phyloP scores from a whole-genome alignment of 257 asterid genomes.

The Scutellaria barbata region DNA sequence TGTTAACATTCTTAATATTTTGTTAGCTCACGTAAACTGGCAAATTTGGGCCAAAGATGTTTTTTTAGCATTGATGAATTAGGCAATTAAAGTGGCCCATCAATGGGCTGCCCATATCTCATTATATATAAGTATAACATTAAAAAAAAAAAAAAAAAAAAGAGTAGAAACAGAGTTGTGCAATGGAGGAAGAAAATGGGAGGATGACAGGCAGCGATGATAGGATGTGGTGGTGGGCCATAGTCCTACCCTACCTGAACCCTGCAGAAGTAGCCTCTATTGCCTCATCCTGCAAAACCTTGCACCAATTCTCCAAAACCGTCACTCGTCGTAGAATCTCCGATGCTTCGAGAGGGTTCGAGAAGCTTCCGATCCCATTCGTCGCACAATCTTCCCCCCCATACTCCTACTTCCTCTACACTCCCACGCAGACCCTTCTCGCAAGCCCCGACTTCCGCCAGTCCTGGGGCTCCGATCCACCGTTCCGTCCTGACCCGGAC shows the following conservation, averaged over 20 bases:
- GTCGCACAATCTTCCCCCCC: conserved; percentile 32
- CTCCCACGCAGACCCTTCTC: conserved; percentile 56
- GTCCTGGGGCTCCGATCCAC: conserved; percentile 59
- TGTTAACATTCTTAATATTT: no score
- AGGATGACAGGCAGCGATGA: background rate
- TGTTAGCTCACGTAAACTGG: no score
- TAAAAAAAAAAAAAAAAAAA: no score
- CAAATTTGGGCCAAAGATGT: no score
- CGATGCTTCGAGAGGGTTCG: conserved; percentile 72
- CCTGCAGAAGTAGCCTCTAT: conserved; percentile 59
- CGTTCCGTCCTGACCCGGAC: conserved; percentile 41
- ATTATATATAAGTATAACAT: no score
- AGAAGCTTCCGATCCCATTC: conserved; percentile 69
- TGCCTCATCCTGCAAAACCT: conserved; percentile 65
- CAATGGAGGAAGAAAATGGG: background rate
- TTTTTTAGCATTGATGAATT: no score
- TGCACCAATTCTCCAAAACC: conserved; percentile 48
- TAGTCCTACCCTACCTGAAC: conserved; percentile 68
- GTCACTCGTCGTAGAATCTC: conserved; percentile 57
- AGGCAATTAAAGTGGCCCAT: no score
- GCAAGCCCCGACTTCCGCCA: conserved; percentile 44
- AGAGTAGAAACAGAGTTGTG: background rate
- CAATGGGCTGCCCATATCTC: no score
- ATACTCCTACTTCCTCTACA: conserved; percentile 72
- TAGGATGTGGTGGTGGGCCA: conserved; percentile 24